These are phyloP conservation scores for Neodidymelliopsis sp. DNA, from an alignment of 2,329 filamentous ascomycete genomes.

Conservation along the genomic window DNA sequence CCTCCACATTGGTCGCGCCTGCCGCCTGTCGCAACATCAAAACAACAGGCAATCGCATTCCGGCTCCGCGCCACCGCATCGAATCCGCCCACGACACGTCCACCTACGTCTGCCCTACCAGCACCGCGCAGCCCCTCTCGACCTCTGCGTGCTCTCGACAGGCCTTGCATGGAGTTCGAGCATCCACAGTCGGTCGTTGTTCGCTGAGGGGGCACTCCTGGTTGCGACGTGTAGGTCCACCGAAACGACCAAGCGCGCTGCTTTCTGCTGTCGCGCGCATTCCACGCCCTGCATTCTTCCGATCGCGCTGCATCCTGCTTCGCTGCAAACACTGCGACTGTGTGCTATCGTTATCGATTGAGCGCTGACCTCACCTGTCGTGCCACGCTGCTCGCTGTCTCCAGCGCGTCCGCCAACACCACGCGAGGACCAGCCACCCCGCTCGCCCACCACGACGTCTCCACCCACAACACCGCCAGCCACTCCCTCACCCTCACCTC, in stretches of 20 bases:
- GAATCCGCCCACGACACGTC: conserved; percentile 33
- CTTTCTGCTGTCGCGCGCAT: conserved; percentile 30
- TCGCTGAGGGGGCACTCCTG: conserved; percentile 42
- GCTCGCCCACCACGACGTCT: conserved; percentile 18
- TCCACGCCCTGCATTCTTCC: conserved; percentile 40
- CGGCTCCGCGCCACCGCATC: conserved; percentile 27
- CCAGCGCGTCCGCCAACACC: conserved; percentile 11
- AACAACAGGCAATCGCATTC: conserved; percentile 30
- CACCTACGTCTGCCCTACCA: conserved; percentile 21
- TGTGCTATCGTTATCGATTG: conserved; percentile 41
- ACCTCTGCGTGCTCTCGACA: conserved; percentile 21
- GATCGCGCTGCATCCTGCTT: conserved; percentile 22
- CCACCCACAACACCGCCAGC: conserved; percentile 15
- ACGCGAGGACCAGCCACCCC: conserved; percentile 17
- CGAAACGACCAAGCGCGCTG: conserved; percentile 24
- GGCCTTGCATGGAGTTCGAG: conserved; percentile 47
- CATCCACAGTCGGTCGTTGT: conserved; percentile 33
- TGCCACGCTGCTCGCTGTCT: conserved; percentile 26
- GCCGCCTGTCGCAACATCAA: conserved; percentile 28
- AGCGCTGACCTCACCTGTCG: conserved; percentile 30
- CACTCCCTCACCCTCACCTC: conserved; percentile 15
- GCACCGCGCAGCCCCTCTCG: conserved; percentile 21
- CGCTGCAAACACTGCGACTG: conserved; percentile 12
- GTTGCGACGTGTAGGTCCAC: conserved; percentile 29
- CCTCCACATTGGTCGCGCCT: conserved; percentile 25